Conservation (phyloP, 257 asterid species). For the Solanum dulcamara region DNA sequence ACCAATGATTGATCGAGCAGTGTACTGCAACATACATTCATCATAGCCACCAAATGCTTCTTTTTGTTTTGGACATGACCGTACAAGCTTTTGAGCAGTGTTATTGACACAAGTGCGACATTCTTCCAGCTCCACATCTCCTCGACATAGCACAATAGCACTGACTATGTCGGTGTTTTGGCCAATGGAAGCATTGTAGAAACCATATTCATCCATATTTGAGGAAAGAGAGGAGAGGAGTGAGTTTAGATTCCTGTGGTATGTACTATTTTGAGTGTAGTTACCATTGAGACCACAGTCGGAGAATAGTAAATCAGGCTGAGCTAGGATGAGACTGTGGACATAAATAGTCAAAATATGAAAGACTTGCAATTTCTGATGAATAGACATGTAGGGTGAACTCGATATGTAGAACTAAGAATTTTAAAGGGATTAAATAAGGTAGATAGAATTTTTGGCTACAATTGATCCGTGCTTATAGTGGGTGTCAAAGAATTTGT, state of each 20-base stretch:
- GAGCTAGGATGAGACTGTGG: neutral
- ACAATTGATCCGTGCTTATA: no score
- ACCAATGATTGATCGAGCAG: neutral
- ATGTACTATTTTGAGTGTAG: neutral
- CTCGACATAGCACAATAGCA: constrained; percentile 23
- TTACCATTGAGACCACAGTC: neutral
- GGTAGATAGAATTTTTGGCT: no score
- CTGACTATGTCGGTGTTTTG: neutral
- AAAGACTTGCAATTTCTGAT: neutral
- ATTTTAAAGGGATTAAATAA: no score
- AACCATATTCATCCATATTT: neutral
- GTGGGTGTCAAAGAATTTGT: no score
- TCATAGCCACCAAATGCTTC: constrained; percentile 9
- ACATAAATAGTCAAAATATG: neutral
- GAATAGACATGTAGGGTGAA: neutral
- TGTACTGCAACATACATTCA: constrained; percentile 16
- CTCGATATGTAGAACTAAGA: no score
- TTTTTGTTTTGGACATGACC: constrained; percentile 4
- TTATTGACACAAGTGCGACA: constrained; percentile 16
- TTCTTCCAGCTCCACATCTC: constrained; percentile 1
- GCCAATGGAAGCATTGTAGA: constrained; percentile 13
- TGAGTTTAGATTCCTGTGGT: neutral
- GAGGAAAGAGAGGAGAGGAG: neutral
- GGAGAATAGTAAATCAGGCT: neutral
- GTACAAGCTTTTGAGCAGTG: neutral